Conservation (phyloP, 768 basidiomycete species). For the Pisolithus sp. region DNA sequence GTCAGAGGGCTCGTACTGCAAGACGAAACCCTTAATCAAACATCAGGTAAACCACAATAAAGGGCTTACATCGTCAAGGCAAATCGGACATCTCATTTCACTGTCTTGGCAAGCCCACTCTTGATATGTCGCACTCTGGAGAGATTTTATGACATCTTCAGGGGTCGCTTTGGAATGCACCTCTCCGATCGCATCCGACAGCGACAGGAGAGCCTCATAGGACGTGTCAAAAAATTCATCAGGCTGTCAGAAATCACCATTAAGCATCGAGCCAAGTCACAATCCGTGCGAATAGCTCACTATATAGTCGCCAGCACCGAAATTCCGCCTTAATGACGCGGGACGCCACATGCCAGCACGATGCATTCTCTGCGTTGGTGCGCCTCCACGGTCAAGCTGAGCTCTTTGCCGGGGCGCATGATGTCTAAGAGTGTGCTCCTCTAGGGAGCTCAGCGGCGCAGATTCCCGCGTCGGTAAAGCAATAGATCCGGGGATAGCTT, state of each 20-base stretch:
- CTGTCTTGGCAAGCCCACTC: constrained; percentile 64
- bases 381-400: constrained; percentile 22
- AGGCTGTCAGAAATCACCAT: constrained; percentile 34
- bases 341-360: constrained; percentile 20
- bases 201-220: constrained; percentile 60
- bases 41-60: neutral
- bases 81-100: constrained; percentile 77
- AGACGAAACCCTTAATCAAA: constrained; percentile 4
- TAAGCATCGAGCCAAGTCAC: constrained; percentile 7
- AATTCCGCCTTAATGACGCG: constrained; percentile 17
- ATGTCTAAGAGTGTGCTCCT: constrained; percentile 19
- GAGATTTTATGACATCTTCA: constrained; percentile 47
- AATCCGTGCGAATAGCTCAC: constrained; percentile 31
- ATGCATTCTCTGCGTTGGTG: constrained; percentile 9
- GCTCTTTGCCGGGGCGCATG: constrained; percentile 23
- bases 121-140: constrained; percentile 57
- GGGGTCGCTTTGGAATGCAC: constrained; percentile 61
- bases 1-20: constrained; percentile 60
- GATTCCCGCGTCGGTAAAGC: neutral
- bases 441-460: neutral
- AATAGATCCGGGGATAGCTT: neutral
- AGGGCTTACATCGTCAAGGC: constrained; percentile 71
- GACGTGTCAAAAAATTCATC: constrained; percentile 75
- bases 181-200: constrained; percentile 61
- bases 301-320: constrained; percentile 39